Percentiles rank a stretch among this genome's conserved stretches.
phyloP scores from a whole-genome alignment of 441 rosid species.

The Euphorbia celastroides region DNA sequence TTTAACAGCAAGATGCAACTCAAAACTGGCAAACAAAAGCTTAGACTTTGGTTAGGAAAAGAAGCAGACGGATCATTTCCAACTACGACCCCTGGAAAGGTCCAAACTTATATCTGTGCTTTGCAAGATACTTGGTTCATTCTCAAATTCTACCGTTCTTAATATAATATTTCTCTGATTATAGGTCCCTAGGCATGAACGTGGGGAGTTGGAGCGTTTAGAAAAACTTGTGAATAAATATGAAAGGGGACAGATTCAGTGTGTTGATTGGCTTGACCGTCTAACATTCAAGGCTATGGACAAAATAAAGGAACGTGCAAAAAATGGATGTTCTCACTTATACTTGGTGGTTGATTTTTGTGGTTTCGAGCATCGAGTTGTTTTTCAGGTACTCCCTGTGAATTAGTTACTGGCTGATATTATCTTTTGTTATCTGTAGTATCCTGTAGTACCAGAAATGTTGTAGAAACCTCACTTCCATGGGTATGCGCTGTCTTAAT shows the following conservation, averaged over 20 bases:
- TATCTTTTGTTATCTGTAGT: conserved; percentile 12
- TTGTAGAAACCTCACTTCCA: conserved; percentile 4
- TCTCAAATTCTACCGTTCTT: conserved; percentile 8
- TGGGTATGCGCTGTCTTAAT: background rate
- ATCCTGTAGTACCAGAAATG: background rate
- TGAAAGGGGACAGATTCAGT: conserved; percentile 86
- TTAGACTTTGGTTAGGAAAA: conserved; percentile 87
- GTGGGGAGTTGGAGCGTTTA: conserved; percentile 89
- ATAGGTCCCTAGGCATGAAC: conserved; percentile 89
- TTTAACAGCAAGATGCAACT: conserved; percentile 87
- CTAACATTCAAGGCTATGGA: conserved; percentile 83
- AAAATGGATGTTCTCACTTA: conserved; percentile 64
- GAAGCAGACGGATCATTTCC: conserved; percentile 93
- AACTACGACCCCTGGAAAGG: conserved; percentile 95
- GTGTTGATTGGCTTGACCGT: conserved; percentile 87
- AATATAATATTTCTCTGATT: background rate
- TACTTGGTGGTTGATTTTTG: conserved; percentile 88
- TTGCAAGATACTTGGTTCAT: conserved; percentile 5
- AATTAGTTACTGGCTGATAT: background rate
- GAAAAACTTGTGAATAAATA: conserved; percentile 92
- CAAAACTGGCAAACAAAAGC: conserved; percentile 95
- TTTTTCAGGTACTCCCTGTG: conserved; percentile 65
- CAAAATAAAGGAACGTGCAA: conserved; percentile 68
- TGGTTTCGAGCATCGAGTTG: conserved; percentile 93
- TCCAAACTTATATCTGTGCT: conserved; percentile 24